Evolutionary conservation across 1,284 basidiomycete species (phyloP), one percentile per base, ranked within the genome.

Genomic region (Tilletia caries): DNA sequence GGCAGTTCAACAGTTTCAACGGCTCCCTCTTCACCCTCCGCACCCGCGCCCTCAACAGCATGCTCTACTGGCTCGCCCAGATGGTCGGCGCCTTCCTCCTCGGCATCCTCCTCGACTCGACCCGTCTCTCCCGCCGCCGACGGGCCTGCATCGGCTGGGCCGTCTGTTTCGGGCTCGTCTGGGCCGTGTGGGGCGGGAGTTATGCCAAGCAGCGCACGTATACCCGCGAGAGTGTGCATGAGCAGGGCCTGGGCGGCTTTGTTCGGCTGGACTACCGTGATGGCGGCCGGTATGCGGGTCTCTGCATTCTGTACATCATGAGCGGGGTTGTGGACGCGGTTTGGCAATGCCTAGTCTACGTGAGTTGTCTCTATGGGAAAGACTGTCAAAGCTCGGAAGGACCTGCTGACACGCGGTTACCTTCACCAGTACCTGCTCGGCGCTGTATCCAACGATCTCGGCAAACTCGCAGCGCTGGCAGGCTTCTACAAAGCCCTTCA

Each of bases 31-130:
- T 76, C 60, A 73, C 76, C 15, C 75, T 77, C n/a, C 73, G 79
- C n/a, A 79, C 83, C 12, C 83, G 84, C 68, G 78, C 83, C 2
- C 83, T 85, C 73, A 84, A 84, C 78, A 77, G 76, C 18, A 71
- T 85, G 4, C 74, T 84, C 23, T 85, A 85, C 76, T 85, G 83
- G 84, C 72, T 79, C 10, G 77, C 80, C 34, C 84, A 85, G 70
- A 82, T 84, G 70, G 70, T 81, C 2, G 78, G 75, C 15, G 72
- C 74, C 29, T 41, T 76, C 32, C 46, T 72, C 29, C 66, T 82
- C 23, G 79, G 79, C 32, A 71, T 74, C 67, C 37, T 80, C 12
- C 70, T 78, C 27, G 78, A 79, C 71, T 71, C 65, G 64, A 72
- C 73, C 67, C 66, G 62, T 48, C 65, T 79, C 65, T 70, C 74